A percentile compares a stretch with the other conserved stretches of the same genome.
Evolutionary conservation across 2,329 filamentous ascomycete species (phyloP).

Genomic region (Sporothrix globosa): DNA sequence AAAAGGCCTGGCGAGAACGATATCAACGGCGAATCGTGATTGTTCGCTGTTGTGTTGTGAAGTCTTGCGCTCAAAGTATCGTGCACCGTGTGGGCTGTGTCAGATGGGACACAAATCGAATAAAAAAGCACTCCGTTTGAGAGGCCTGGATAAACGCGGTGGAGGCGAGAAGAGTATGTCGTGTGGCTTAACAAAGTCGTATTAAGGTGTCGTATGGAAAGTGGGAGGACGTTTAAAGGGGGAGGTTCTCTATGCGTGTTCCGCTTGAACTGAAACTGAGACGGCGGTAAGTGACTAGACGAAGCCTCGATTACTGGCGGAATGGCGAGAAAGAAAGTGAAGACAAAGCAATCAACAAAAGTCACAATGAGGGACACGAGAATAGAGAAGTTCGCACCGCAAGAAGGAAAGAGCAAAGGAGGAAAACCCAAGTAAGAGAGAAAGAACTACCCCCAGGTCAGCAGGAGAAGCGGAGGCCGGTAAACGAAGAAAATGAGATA

Average conservation of each 20-base stretch:
- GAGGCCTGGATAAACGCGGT: conserved; percentile 17
- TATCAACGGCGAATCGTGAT: neutral
- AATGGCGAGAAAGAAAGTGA: neutral
- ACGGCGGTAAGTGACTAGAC: conserved; percentile 21
- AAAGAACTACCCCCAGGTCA: conserved; percentile 18
- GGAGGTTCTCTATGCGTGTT: conserved; percentile 19
- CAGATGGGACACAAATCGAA: neutral
- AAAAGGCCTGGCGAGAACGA: neutral
- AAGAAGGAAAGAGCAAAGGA: conserved; percentile 1
- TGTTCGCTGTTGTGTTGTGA: neutral
- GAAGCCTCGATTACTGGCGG: neutral
- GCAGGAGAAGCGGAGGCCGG: conserved; percentile 28
- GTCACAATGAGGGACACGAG: neutral
- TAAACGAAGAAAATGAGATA: conserved; percentile 22
- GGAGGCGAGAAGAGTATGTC: neutral
- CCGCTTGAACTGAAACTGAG: conserved; percentile 32
- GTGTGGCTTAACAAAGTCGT: neutral
- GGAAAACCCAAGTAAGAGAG: neutral
- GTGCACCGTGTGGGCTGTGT: neutral
- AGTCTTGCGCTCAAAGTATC: neutral
- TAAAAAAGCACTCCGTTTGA: neutral
- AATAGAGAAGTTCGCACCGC: neutral
- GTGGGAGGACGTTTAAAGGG: conserved; percentile 21
- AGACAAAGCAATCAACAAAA: neutral
- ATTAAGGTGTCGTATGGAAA: conserved; percentile 21